A percentile compares a stretch with the other conserved stretches of the same genome.
These are phyloP conservation scores for Cylindricascospora bacillispora DNA, from an alignment of 1,139 yeast species.

Conservation along the genomic window DNA sequence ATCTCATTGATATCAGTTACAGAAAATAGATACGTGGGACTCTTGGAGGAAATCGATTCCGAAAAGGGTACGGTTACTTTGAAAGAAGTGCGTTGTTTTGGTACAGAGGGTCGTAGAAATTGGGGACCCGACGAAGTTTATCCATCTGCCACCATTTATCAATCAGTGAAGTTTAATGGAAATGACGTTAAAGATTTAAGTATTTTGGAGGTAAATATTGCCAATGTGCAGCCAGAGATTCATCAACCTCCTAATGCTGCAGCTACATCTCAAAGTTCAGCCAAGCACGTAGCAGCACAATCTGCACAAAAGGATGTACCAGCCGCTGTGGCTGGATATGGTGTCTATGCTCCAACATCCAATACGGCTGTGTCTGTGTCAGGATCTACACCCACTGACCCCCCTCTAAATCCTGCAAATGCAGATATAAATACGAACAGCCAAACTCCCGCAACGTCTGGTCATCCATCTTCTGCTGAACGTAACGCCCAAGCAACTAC, in stretches of 20 bases:
- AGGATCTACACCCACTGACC: background rate
- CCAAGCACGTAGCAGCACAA: slow-evolving; percentile 1
- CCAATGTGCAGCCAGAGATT: slow-evolving; percentile 24
- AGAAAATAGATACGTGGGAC: slow-evolving; percentile 80
- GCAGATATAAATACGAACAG: slow-evolving; percentile 5
- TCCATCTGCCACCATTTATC: slow-evolving; percentile 62
- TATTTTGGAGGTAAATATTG: slow-evolving; percentile 47
- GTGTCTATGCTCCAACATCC: slow-evolving; percentile 23
- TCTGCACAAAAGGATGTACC: slow-evolving; percentile 15
- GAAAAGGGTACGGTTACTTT: slow-evolving; percentile 86
- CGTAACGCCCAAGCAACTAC: background rate
- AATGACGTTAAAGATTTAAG: slow-evolving; percentile 83
- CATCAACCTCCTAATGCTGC: slow-evolving; percentile 8
- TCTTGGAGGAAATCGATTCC: slow-evolving; percentile 75
- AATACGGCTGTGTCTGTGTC: too few species aligned
- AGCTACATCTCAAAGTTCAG: background rate
- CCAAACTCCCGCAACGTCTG: slow-evolving; percentile 1
- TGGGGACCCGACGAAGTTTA: slow-evolving; percentile 63
- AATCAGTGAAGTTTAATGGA: slow-evolving; percentile 79
- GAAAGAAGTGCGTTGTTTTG: slow-evolving; percentile 69
- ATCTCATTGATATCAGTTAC: slow-evolving; percentile 81
- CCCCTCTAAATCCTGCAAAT: slow-evolving; percentile 2
- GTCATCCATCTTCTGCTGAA: background rate
- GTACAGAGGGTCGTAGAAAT: slow-evolving; percentile 84
- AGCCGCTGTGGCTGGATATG: slow-evolving; percentile 26